A percentile compares a stretch with the other conserved stretches of the same genome.
These are phyloP conservation scores for Coniochaeta hoffmannii DNA, from an alignment of 2,329 filamentous ascomycete species.

Conservation along the genomic window DNA sequence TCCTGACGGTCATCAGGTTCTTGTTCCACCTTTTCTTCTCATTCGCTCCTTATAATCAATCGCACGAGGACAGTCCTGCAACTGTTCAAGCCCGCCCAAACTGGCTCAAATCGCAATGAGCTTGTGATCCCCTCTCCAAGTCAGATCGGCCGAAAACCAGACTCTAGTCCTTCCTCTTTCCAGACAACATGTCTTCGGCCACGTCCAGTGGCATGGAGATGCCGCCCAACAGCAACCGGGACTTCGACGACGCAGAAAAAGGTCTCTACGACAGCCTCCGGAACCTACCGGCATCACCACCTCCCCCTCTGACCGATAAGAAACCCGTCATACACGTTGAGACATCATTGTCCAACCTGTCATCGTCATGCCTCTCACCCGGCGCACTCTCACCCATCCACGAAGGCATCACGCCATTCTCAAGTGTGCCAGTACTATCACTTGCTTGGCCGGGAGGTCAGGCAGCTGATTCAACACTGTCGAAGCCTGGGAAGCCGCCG, in stretches of 20 bases:
- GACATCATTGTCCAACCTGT: conserved; percentile 1
- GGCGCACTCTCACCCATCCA: conserved; percentile 21
- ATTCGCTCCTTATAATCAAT: neutral
- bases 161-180: neutral
- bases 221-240: neutral
- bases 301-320: conserved; percentile 13
- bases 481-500: neutral
- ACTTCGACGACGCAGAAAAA: conserved; percentile 26
- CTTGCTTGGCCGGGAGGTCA: conserved; percentile 14
- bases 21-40: neutral
- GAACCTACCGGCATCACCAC: conserved; percentile 15
- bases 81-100: neutral
- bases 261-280: conserved; percentile 21
- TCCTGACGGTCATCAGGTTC: neutral
- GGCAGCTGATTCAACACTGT: neutral
- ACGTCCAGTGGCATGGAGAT: conserved; percentile 9
- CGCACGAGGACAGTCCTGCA: neutral
- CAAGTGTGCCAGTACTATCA: conserved; percentile 17
- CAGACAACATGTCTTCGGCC: conserved; percentile 14
- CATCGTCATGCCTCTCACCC: neutral
- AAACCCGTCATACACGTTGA: conserved; percentile 15
- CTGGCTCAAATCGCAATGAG: neutral
- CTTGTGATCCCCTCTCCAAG: neutral
- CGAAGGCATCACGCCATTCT: conserved; percentile 22
- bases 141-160: too few species aligned